Evolutionary conservation across 441 rosid genomes (phyloP).

Genomic region (Kokia cookei): DNA sequence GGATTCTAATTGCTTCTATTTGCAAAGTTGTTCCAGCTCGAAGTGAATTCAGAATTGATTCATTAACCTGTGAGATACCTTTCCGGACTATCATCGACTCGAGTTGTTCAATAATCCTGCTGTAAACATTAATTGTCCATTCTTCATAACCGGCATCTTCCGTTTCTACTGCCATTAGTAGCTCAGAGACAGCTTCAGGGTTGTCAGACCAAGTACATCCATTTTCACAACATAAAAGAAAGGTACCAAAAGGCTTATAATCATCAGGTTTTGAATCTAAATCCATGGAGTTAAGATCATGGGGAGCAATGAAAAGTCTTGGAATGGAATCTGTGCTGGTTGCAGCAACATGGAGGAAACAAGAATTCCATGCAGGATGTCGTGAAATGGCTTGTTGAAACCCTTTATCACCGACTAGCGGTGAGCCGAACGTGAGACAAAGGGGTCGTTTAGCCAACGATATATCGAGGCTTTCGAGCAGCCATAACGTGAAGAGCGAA

Average conservation of each 20-base stretch:
- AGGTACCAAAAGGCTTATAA: slow-evolving; percentile 58
- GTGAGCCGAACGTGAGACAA: slow-evolving; percentile 71
- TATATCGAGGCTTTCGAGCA: slow-evolving; percentile 33
- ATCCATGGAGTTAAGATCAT: not conserved
- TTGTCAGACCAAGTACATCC: not conserved
- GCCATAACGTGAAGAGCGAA: slow-evolving; percentile 57
- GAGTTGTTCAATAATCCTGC: slow-evolving; percentile 10
- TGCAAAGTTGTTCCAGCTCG: slow-evolving; percentile 23
- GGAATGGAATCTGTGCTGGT: slow-evolving; percentile 31
- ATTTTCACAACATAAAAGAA: slow-evolving; percentile 41
- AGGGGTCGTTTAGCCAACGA: slow-evolving; percentile 27
- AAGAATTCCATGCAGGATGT: slow-evolving; percentile 36
- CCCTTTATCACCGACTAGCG: slow-evolving; percentile 32
- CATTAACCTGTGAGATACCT: slow-evolving; percentile 10
- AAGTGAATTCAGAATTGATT: slow-evolving; percentile 2
- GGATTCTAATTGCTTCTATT: slow-evolving; percentile 26
- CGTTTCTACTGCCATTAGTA: slow-evolving; percentile 13
- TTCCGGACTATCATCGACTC: slow-evolving; percentile 2
- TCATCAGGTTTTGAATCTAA: not conserved
- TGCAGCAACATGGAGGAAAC: slow-evolving; percentile 58
- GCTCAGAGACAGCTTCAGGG: slow-evolving; percentile 7
- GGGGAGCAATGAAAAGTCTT: slow-evolving; percentile 6
- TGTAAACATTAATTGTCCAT: not conserved
- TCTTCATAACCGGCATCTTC: slow-evolving; percentile 4
- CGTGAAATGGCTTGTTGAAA: slow-evolving; percentile 37